Base-by-base conservation (phyloP, 2,329 filamentous ascomycete genomes). In the Calycina herbarum region DNA sequence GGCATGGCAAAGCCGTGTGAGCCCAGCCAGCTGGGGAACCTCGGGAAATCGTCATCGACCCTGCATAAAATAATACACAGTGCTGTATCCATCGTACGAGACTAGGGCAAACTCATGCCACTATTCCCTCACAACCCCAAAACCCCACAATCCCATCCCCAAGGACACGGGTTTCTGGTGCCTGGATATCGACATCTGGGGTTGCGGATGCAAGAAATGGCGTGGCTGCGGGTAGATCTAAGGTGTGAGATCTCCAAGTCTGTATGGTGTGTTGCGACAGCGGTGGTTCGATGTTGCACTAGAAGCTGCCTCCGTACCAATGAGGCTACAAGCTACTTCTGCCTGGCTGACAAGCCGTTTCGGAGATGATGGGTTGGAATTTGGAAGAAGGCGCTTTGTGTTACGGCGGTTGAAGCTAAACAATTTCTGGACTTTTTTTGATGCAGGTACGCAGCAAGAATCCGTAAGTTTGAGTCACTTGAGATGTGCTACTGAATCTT, bases 141-240 rank as follows among this genome's bases (percentile, higher is more conserved):
- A 45, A 11, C 61, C 7, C 40, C 57, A 57, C 38, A 64, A 48
- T 64, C 63, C 63, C 63, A 64, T 64, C 31, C 17, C 63, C 63
- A 61, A 15, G 57, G 51, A 5, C 10, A 29, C 45, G 58, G 63
- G 45, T 20, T 20, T 57, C 10, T 27, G 42, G 27, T 10, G n/a
- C 45, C 45, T 51, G n/a, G 45, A 51, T 51, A 51, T 63, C 57
- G 35, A 40, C 17, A 59, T 35, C 57, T 33, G 31, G 31, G 31
- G 31, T 6, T 59, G 57, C 57, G n/a, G 24, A 38, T 40, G 31
- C 57, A 38, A 33, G n/a, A 17, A 38, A 24, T 38, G 17, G 20
- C 7, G 24, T 38, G 33, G 17, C 33, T 42, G 57, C 35, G 35
- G 57, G 57, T 3, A 20, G 20, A 48, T 48, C 42, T 6, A 48